A percentile compares a stretch with the other conserved stretches of the same genome.
These are phyloP conservation scores for Colletotrichum sp. DNA, from an alignment of 2,329 filamentous ascomycete genomes.

Conservation along the genomic window DNA sequence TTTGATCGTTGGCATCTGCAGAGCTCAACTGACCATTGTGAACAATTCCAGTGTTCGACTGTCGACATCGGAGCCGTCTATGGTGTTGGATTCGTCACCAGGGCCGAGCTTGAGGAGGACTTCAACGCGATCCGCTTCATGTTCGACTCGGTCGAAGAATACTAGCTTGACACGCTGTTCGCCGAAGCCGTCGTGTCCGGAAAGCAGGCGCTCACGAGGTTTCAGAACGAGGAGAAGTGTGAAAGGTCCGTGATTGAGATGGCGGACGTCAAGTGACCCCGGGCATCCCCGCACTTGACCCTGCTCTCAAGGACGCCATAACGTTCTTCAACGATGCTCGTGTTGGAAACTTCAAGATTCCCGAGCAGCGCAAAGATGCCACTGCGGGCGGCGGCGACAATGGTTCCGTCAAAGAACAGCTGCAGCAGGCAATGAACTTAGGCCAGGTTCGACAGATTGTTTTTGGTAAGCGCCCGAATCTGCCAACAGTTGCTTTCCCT, in stretches of 20 bases:
- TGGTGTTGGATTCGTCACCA: constrained; percentile 46
- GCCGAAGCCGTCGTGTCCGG: constrained; percentile 42
- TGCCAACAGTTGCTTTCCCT: too few relatives aligned
- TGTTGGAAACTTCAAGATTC: neutral
- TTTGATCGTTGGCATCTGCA: neutral
- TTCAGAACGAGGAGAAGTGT: neutral
- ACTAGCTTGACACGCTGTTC: constrained; percentile 45
- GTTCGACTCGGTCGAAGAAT: constrained; percentile 19
- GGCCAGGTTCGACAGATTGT: neutral
- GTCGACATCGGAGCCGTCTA: constrained; percentile 42
- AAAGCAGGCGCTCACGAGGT: neutral
- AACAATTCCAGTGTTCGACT: constrained; percentile 27
- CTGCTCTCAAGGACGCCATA: neutral
- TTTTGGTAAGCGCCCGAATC: neutral
- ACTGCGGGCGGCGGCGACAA: neutral
- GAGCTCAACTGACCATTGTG: neutral
- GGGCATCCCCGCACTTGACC: neutral
- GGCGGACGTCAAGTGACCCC: neutral
- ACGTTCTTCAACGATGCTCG: neutral
- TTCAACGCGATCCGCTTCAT: neutral
- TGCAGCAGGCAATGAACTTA: neutral
- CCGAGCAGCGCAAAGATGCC: neutral
- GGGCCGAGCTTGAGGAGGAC: constrained; percentile 9
- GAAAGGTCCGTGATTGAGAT: neutral
- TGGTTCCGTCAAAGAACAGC: neutral